Base-by-base conservation (phyloP, 805 yeast species). In the Ogataea trehaloabstinens region DNA sequence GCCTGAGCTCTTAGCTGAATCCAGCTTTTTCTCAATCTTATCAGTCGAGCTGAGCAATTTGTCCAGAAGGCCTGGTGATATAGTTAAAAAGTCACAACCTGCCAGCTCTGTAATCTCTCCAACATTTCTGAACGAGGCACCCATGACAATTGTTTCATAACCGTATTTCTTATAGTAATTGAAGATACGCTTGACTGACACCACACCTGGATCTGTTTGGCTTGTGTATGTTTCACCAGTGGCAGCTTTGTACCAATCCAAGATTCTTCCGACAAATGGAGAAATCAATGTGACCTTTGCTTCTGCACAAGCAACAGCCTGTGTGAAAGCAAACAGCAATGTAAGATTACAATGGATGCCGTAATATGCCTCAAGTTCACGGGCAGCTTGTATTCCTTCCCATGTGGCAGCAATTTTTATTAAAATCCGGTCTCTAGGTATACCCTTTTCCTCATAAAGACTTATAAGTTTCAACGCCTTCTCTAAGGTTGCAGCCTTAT, bases 371-470 rank as follows among this genome's bases (percentile, higher is more conserved):
- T 93, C 99, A 64, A 93, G 78, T 66, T 86, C 95, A 64, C 82
- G 78, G 38, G 99, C 99, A 53, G 99, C 99, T 71, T 88, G 96
- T 66, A 93, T 93, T 74, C 99, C 99, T 74, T 93, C 99, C 86
- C 90, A 93, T 46, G 99, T 93, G 45, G 98, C 85, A 45, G 99
- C 99, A 53, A 93, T 80, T 78, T 93, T 93, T 71, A 93, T 93
- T 62, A 91, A 78, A 46, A 93, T 77, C 66, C 99, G 79, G 49
- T 90, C 96, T 73, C 86, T 89, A 48, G 72, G 60, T 55, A 93
- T 82, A 53, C 98, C 98, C 55, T 74, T 74, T 42, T 78, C 71
- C 72, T 88, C 76, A 79, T 93, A 93, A 56, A 90, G 77, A 37
- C 74, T 78, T 55, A 93, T 91, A 72, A 93, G 77, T 64, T 88